Percentiles rank a stretch among this genome's conserved stretches.
Evolutionary conservation across 345 rosid genomes (phyloP).

Genomic region (Citrus cavaleriei): DNA sequence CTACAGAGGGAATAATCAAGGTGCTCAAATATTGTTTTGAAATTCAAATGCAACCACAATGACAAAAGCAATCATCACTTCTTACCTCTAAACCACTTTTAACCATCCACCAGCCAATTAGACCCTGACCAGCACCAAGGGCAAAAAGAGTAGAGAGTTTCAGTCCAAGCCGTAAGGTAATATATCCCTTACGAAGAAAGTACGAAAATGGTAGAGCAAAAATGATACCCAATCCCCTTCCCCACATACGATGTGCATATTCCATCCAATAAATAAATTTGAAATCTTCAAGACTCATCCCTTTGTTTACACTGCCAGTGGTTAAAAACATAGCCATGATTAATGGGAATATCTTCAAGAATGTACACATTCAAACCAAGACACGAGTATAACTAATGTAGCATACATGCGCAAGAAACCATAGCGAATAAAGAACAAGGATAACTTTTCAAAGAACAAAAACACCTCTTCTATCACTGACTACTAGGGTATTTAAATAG

Average conservation of each 20-base stretch:
- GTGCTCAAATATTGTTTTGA: conserved; percentile 3
- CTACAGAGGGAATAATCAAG: conserved; percentile 32
- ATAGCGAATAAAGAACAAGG: neutral
- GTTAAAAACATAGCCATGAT: neutral
- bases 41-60: neutral
- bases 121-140: conserved; percentile 97
- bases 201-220: conserved; percentile 95
- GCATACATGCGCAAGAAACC: neutral
- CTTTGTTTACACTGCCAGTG: conserved; percentile 68
- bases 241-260: conserved; percentile 98
- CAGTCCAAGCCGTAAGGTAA: conserved; percentile 73
- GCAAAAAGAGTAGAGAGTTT: conserved; percentile 76
- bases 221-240: conserved; percentile 92
- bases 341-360: neutral
- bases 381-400: neutral
- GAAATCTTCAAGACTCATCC: conserved; percentile 90
- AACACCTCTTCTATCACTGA: neutral
- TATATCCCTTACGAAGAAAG: conserved; percentile 85
- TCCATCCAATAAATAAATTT: conserved; percentile 99
- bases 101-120: conserved; percentile 99
- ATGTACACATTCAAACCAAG: neutral
- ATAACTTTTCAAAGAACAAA: neutral
- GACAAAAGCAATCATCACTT: neutral
- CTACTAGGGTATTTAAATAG: neutral
- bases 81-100: conserved; percentile 96